phyloP scores from a whole-genome alignment of 495 filamentous ascomycete genomes.

The Evansstolkia leycettana region DNA sequence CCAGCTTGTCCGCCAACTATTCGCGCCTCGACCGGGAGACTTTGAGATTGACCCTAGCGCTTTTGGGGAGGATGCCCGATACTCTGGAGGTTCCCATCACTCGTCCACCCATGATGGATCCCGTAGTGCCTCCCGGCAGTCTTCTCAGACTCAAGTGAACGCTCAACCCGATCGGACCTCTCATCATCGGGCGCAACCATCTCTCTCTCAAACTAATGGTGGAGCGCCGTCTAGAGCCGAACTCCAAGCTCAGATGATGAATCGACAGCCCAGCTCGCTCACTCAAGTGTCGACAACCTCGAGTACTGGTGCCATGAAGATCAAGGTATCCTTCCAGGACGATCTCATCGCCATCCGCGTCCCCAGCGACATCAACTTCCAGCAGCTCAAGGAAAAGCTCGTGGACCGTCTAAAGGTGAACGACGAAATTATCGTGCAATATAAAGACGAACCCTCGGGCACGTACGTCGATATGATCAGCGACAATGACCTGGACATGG shows the following conservation, averaged over 20 bases:
- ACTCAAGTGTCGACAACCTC: conserved; percentile 53
- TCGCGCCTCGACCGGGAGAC: conserved; percentile 79
- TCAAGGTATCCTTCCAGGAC: conserved; percentile 87
- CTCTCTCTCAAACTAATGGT: conserved; percentile 27
- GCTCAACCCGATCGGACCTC: conserved; percentile 45
- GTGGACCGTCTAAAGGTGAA: conserved; percentile 63
- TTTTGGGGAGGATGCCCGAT: conserved; percentile 53
- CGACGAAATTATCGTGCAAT: conserved; percentile 64
- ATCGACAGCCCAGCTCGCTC: conserved; percentile 61
- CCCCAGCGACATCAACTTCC: conserved; percentile 63
- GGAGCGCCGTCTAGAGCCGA: conserved; percentile 27
- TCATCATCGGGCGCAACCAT: conserved; percentile 44
- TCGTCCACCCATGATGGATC: conserved; percentile 45
- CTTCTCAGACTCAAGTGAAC: conserved; percentile 60
- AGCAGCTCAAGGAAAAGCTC: conserved; percentile 70
- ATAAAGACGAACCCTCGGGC: conserved; percentile 75
- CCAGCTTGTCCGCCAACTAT: conserved; percentile 75
- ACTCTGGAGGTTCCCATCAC: conserved; percentile 59
- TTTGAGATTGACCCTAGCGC: conserved; percentile 73
- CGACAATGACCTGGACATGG: conserved; percentile 70
- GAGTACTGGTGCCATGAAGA: conserved; percentile 54
- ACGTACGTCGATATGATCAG: conserved; percentile 59
- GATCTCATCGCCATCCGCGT: conserved; percentile 87
- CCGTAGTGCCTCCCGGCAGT: conserved; percentile 56
- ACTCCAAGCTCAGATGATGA: conserved; percentile 34